phyloP scores from a whole-genome alignment of 805 yeast species.

The Nakazawaea peltata region DNA sequence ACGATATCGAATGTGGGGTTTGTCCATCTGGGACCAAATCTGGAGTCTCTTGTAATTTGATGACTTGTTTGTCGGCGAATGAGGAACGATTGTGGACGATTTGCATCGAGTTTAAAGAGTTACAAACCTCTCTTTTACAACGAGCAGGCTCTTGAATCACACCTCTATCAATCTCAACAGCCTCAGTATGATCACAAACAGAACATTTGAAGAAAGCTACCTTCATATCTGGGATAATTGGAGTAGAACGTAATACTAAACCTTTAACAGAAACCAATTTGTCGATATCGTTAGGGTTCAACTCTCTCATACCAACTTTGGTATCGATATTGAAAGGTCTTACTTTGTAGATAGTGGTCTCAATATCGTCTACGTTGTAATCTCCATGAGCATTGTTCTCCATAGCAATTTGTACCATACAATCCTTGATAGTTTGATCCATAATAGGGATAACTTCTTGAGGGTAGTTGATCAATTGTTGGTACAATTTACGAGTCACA shows the following conservation, averaged over 20 bases:
- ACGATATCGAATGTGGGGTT: slow-evolving; percentile 92
- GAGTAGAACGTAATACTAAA: slow-evolving; percentile 76
- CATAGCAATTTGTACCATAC: slow-evolving; percentile 57
- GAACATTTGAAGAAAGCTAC: slow-evolving; percentile 93
- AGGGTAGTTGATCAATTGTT: slow-evolving; percentile 86
- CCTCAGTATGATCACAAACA: slow-evolving; percentile 88
- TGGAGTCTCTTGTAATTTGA: slow-evolving; percentile 91
- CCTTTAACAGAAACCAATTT: slow-evolving; percentile 89
- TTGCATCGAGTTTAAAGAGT: slow-evolving; percentile 79
- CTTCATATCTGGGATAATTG: slow-evolving; percentile 96
- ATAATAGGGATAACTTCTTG: slow-evolving; percentile 95
- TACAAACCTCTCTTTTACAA: slow-evolving; percentile 88
- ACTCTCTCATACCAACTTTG: slow-evolving; percentile 77
- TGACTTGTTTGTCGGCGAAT: slow-evolving; percentile 92
- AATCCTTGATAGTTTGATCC: slow-evolving; percentile 93
- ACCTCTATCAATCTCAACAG: slow-evolving; percentile 92
- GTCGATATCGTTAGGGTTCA: slow-evolving; percentile 92
- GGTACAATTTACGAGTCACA: slow-evolving; percentile 68
- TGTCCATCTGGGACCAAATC: slow-evolving; percentile 97
- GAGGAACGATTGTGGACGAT: slow-evolving; percentile 86
- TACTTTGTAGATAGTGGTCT: slow-evolving; percentile 74
- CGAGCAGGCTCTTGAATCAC: slow-evolving; percentile 86
- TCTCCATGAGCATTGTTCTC: slow-evolving; percentile 33
- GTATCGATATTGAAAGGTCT: slow-evolving; percentile 81
- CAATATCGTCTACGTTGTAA: slow-evolving; percentile 53